These are phyloP conservation scores for Yamadazyma atmosphaerica DNA, from an alignment of 1,139 yeast species.

Conservation along the genomic window DNA sequence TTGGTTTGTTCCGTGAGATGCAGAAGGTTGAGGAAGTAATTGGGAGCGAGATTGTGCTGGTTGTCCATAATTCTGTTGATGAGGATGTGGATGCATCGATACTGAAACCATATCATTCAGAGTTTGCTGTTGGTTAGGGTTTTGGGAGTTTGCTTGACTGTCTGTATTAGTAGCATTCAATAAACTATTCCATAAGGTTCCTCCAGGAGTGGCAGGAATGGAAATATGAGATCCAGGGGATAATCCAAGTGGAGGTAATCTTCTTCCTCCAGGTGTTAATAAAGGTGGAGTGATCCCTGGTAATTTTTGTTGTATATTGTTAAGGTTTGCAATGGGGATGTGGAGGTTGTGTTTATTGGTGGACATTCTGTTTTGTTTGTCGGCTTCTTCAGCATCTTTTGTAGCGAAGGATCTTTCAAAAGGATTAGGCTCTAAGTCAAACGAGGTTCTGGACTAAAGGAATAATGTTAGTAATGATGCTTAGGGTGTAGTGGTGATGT, in stretches of 20 bases:
- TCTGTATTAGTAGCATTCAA: slow-evolving; percentile 34
- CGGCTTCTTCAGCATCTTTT: slow-evolving; percentile 7
- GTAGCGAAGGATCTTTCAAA: slow-evolving; percentile 89
- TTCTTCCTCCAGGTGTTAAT: slow-evolving; percentile 62
- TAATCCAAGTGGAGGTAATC: slow-evolving; percentile 55
- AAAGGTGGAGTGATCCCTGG: slow-evolving; percentile 55
- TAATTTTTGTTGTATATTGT: slow-evolving; percentile 23
- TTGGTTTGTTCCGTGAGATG: slow-evolving; percentile 4
- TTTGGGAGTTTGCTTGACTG: neutral
- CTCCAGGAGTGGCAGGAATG: slow-evolving; percentile 50
- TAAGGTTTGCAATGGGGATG: slow-evolving; percentile 32
- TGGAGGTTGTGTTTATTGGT: slow-evolving; percentile 36
- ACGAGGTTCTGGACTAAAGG: slow-evolving; percentile 44
- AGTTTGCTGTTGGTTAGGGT: slow-evolving; percentile 3
- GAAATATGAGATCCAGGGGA: slow-evolving; percentile 34
- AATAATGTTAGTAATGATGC: slow-evolving; percentile 5
- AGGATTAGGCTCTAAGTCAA: slow-evolving; percentile 91
- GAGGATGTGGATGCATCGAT: slow-evolving; percentile 1
- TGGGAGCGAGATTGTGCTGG: slow-evolving; percentile 1
- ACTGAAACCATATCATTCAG: slow-evolving; percentile 1
- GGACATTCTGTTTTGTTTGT: slow-evolving; percentile 6
- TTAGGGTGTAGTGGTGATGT: no score
- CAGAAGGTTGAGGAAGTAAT: slow-evolving; percentile 4
- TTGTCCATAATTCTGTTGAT: slow-evolving; percentile 4
- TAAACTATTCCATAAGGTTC: slow-evolving; percentile 48